Evolutionary conservation across 2,329 filamentous ascomycete genomes (phyloP), one percentile per base, ranked within the genome.

Genomic region (Aulographum hederae): DNA sequence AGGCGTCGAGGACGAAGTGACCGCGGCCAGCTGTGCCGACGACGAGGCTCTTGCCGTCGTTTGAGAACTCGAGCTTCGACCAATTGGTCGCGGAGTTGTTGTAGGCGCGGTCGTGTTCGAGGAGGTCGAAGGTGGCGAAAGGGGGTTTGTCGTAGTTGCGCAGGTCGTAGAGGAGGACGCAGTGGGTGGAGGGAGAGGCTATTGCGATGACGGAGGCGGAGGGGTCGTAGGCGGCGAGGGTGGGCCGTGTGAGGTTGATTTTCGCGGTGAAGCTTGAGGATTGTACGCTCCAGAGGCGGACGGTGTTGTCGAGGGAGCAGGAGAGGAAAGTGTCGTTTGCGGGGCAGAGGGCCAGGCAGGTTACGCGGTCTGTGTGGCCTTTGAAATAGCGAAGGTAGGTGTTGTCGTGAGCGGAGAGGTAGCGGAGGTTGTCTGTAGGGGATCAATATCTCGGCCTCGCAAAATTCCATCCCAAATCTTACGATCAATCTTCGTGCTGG

Each of bases 381-480:
- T 80, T 76, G 51, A 95, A 98, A 56, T 98, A 98, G 39, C 89
- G 78, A 38, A 95, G 79, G 53, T 92, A 98, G 36, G 77, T 79
- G 57, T 95, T 94, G 53, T 95, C 89, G 54, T 98, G 89, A 10
- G 77, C 93, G 34, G 71, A 91, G 38, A 84, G 77, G 57, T 78
- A 94, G 50, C 73, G 76, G 41, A 78, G 91, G 45, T 72, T 84
- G 60, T 86, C 78, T 76, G 35, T 5, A 25, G n/a, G 21, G 8
- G n/a, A 25, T 11, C 6, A 18, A 15, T 28, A 14, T 6, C n/a
- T 17, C 12, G 3, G 30, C 4, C 14, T 14, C 15, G 18, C 5
- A 15, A 30, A 18, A 26, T 18, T 30, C 27, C 20, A 19, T 18
- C 11, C 18, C 12, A 18, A 16, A 30, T 16, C 59, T 38, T 60